Evolutionary conservation across 208 protist genomes (phyloP), one percentile per base, ranked within the genome.

Genomic region (Acanthamoeba rhysodes): DNA sequence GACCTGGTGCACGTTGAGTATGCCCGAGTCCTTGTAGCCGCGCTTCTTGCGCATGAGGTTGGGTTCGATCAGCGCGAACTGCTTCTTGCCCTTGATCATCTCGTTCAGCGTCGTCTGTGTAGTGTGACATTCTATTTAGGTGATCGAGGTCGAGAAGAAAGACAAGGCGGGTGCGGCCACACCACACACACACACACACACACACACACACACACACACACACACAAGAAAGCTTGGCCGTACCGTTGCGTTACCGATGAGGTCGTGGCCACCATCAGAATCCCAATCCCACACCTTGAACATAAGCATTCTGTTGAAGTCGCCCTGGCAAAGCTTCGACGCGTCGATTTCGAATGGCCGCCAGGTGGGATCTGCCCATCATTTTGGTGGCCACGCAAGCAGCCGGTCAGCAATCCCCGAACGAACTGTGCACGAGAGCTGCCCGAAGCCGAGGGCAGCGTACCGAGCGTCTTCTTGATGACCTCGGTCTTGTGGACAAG

Each of bases 281-380:
- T 97, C 95, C 72, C 91, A 97, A 93, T 97, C 96, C 29, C 37
- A 96, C 14, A 64, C 70, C 64, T 96, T 93, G 41, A 97, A 87
- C 34, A 88, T 45, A 20, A 97, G 80, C 29, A 29, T 82, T 48
- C 96, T 64, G 62, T 93, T 45, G 41, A 70, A 78, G 9, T 93
- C 88, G 0, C 66, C 88, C 41, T 57, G 41, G 41, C 88, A 93
- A 62, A 93, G n/a, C 41, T 29, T 76, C 0, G 55, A 57, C 0
- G 5, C 0, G 18, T 50, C 37, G 5, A 93, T 57, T 34, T 78
- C 64, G 10, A 93, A 93, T 22, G 88, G 88, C 0, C 24, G 8
- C 88, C 88, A 93, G 22, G 64, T 55, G 12, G 87, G 87, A 34
- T 93, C 62, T 55, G 37, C 6, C 20, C 37, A 41, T 41, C 37